These are phyloP conservation scores for Acmispon strigosus DNA, from an alignment of 306 rosid species.

Conservation along the genomic window DNA sequence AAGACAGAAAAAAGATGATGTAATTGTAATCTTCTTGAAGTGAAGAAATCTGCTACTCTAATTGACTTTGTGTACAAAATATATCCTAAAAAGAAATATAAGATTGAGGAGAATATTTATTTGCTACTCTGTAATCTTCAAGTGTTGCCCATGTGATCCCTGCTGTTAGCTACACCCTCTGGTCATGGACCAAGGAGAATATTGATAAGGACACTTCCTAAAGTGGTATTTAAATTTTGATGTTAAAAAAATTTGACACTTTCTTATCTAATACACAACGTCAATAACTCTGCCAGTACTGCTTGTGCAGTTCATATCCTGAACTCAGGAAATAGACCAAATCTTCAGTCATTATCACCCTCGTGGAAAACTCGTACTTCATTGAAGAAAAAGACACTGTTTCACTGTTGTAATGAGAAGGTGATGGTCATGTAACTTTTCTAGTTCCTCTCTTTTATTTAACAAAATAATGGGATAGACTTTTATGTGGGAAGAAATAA, in stretches of 20 bases:
- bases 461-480: not conserved
- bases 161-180: not conserved
- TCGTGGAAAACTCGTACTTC: conserved; percentile 12
- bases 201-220: not conserved
- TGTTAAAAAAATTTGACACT: not conserved
- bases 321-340: conserved; percentile 14
- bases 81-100: not conserved
- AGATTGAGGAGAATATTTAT: not conserved
- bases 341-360: conserved; percentile 17
- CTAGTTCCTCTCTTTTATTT: not conserved
- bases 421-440: not conserved
- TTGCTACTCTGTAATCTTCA: not conserved
- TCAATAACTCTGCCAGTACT: not conserved
- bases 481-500: not conserved
- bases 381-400: not conserved
- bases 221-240: not conserved
- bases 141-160: conserved; percentile 8
- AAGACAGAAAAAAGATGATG: not conserved
- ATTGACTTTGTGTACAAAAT: not conserved
- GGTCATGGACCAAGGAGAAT: not conserved
- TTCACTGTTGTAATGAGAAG: not conserved
- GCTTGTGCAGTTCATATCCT: too few species aligned
- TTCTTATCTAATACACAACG: not conserved
- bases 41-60: not conserved
- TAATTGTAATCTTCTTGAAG: not conserved